Base-by-base conservation (phyloP, 73 alveolate genomes). In the Blepharisma japonicum region DNA sequence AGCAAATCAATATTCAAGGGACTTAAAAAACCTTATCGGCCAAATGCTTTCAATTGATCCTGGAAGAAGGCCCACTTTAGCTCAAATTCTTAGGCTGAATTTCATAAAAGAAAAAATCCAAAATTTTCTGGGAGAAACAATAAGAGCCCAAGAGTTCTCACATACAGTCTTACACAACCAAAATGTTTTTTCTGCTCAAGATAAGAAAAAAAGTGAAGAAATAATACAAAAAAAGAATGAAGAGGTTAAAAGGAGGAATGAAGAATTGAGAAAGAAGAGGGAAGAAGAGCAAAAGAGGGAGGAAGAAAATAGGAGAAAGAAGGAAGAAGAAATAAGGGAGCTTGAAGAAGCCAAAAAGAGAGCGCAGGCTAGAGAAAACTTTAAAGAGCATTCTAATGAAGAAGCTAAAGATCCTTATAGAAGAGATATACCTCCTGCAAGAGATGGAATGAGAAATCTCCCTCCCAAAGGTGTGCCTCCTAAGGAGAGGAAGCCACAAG, bases 141-240 rank as follows among this genome's bases (percentile, higher is more conserved):
- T 56, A 25, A 55, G 77, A 53, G 79, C 76, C 20, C 38, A 54
- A 32, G 95, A 88, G 86, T 88, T 88, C 80, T 49, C 86, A 45
- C 95, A 88, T 70, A 88, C 95, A 5, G 81, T 88, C 14, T 66
- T 88, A 25, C 95, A 88, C 71, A 88, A 88, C 66, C 71, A 88
- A 67, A 78, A 85, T 77, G 70, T 88, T n/a, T 85, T 85, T 38
- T 84, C 55, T 56, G 72, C 84, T 6, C 51, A 85, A 48, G 48
- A 76, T 8, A 78, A 47, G 39, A 61, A 81, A 39, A 56, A 27
- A 46, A 38, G 14, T 6, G 80, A 6, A 47, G 79, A 54, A 45
- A 53, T 68, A 48, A 71, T 6, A 55, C 21, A 45, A 55, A 55
- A 56, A 71, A 8, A 49, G 79, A 48, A 50, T 49, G 14, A 25